Evolutionary conservation across 495 filamentous ascomycete genomes (phyloP), one percentile per base, ranked within the genome.

Genomic region (Niebla homalea): DNA sequence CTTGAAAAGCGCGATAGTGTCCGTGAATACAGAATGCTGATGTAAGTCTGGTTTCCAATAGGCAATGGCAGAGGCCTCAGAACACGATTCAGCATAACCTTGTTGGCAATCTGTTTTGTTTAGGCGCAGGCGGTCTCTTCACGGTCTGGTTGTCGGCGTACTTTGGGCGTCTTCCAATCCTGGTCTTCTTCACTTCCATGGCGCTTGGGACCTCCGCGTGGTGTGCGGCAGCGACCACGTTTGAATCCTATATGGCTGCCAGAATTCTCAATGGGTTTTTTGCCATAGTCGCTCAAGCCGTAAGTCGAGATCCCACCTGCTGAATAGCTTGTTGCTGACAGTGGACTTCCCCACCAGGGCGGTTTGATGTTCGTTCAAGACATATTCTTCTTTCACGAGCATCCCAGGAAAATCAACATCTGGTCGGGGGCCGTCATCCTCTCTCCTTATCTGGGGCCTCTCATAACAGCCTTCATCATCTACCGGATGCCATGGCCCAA

Each of bases 361-460:
- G 78, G 76, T 2, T 64, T 83, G 18, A 79, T 80, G 67, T 79
- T 74, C 57, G 73, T 82, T 56, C 77, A 81, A 55, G 79, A 82
- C 62, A 67, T 80, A 44, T 83, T 80, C 64, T 83, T 77, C 68
- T 73, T 81, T 61, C 78, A 82, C 51, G 77, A 81, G 52, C 75
- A 77, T 45, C 49, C 56, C n/a, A 67, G 76, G 11, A 80, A 80
- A 58, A 83, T 83, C 60, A 80, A 81, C 59, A 70, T 78, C 56
- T 80, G 76, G 76, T 65, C 70, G 43, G 66, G 55, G 19, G 66
- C 68, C 25, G 66, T 75, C 44, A 65, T 76, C 43, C 67, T 80
- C 11, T 75, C 72, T 7, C 79, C 79, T 0, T 83, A 78, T 54
- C 59, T 81, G 32, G 79, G 79, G 0, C 79, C 79, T 0, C 67